Percentiles rank a stretch among this genome's conserved stretches.
Conservation (phyloP, 2,329 filamentous ascomycete species). For the Monilinia fructigena region DNA sequence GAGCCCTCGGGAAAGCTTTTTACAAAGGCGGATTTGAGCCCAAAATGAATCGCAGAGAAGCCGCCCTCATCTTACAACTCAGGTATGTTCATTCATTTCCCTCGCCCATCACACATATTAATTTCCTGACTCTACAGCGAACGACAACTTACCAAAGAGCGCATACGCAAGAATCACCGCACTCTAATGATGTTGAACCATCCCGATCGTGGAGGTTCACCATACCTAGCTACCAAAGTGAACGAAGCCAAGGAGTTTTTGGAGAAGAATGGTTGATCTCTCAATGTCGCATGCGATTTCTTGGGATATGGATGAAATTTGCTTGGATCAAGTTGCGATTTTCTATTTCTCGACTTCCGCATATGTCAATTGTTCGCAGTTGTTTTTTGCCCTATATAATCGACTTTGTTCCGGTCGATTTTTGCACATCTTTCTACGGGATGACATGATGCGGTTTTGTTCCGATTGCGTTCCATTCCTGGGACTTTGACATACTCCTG, state of each 20-base stretch:
- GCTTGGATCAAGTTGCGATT: neutral
- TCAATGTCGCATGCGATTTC: neutral
- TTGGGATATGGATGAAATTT: conserved; percentile 1
- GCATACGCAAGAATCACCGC: conserved; percentile 91
- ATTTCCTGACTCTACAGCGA: conserved; percentile 57
- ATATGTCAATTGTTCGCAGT: neutral
- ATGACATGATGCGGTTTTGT: neutral
- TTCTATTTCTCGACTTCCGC: neutral
- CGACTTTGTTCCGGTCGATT: neutral
- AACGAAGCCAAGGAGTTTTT: conserved; percentile 97
- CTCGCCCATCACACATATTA: neutral
- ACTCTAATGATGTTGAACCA: conserved; percentile 97
- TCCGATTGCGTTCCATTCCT: neutral
- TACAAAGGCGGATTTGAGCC: conserved; percentile 99
- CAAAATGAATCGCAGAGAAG: conserved; percentile 91
- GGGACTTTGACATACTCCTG: neutral
- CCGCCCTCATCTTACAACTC: conserved; percentile 84
- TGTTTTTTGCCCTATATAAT: neutral
- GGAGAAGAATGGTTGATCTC: conserved; percentile 62
- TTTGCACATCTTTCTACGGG: too few species aligned
- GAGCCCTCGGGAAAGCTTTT: conserved; percentile 82
- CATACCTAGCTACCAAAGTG: conserved; percentile 94
- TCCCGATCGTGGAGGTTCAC: conserved; percentile 93
- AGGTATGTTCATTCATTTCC: conserved; percentile 56
- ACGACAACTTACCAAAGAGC: conserved; percentile 82